Base-by-base conservation (phyloP, 2,329 filamentous ascomycete genomes). In the Fusarium brachygibbosum region DNA sequence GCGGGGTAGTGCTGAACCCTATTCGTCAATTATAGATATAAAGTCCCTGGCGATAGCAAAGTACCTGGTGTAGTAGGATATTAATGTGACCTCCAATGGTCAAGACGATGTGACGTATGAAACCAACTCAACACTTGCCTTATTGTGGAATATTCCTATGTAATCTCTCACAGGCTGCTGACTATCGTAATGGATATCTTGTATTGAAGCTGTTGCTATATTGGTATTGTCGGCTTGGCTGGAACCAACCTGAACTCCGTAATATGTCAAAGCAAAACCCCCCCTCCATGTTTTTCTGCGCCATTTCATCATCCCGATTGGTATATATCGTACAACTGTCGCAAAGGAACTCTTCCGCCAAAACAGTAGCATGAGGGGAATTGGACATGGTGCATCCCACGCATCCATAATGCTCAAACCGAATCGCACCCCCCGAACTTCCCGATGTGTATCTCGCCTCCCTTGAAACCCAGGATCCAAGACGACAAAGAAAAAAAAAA, bases 261-360 rank as follows among this genome's bases (percentile, higher is more conserved):
- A 32, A 37, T 68, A 42, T 41, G 28, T 66, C 19, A 56, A 68
- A 56, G 48, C 64, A 68, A 50, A 25, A 51, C 57, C 40, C 59
- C 37, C 51, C 54, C 14, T 40, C 50, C 66, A 29, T 69, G 62
- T 53, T 68, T 69, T 70, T 71, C 54, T 61, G 55, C 68, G 63
- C 68, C 65, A 19, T 52, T 65, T 62, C 54, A 51, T 70, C 67
- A 51, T 56, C 59, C 58, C 51, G 34, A 38, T 60, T 70, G 68
- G 68, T 70, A 71, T 70, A 71, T 70, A 71, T 70, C 64, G 32
- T 70, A 70, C 68, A 70, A 38, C 55, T 61, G 37, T 42, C 25
- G 58, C 64, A 53, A 57, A 56, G 54, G 31, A 42, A 35, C 32
- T 28, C 46, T 38, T 23, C 38, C 32, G 11, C 9, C 37, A 28